A percentile compares a stretch with the other conserved stretches of the same genome.
phyloP scores from a whole-genome alignment of 202 grass and related monocot genomes.

The Digitaria exilis region DNA sequence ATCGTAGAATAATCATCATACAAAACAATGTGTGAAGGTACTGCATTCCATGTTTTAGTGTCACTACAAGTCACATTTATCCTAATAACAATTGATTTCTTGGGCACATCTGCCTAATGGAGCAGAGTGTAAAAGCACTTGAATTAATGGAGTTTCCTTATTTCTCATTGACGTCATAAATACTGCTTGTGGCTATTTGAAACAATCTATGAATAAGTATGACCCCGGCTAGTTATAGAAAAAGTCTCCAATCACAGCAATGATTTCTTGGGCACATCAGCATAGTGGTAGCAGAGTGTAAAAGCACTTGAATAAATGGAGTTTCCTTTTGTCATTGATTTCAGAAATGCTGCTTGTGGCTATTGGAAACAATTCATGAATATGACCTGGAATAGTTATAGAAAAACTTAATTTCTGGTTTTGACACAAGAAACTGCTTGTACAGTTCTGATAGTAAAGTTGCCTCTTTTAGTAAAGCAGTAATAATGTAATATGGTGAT shows the following conservation, averaged over 20 bases:
- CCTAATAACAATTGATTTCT: neutral
- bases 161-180: neutral
- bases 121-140: neutral
- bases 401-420: neutral
- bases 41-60: neutral
- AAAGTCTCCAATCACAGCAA: too few species aligned
- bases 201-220: neutral
- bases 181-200: neutral
- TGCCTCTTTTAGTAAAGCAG: neutral
- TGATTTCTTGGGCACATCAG: too few species aligned
- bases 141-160: neutral
- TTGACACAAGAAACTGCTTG: constrained; percentile 5
- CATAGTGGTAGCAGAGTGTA: too few species aligned
- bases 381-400: too few species aligned
- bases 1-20: neutral
- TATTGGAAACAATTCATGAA: too few species aligned
- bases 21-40: neutral
- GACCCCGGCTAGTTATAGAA: neutral
- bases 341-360: too few species aligned
- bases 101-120: neutral
- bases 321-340: too few species aligned
- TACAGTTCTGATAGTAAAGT: neutral
- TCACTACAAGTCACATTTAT: neutral
- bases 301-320: too few species aligned
- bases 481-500: neutral